phyloP scores from a whole-genome alignment of 306 rosid genomes.

The Gastrolobium bilobum region DNA sequence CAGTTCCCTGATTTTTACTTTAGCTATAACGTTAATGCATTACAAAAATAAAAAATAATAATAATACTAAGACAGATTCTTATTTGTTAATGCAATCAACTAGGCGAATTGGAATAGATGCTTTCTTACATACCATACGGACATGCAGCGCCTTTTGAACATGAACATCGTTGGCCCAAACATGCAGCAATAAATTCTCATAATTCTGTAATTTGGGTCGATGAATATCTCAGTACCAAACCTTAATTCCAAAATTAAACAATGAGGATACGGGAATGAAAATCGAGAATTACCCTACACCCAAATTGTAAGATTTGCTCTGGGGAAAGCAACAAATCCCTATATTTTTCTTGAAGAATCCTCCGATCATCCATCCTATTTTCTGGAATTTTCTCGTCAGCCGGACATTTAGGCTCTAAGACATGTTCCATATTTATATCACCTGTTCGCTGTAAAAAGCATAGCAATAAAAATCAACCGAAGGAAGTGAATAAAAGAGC shows the following conservation, averaged over 20 bases:
- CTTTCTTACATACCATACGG: not conserved
- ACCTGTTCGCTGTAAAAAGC: not conserved
- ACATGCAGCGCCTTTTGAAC: slow-evolving; percentile 32
- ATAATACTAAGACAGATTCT: not conserved
- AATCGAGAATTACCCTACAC: slow-evolving; percentile 7
- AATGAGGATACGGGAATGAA: not conserved
- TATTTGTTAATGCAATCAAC: not conserved
- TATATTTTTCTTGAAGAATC: not conserved
- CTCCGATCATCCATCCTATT: not conserved
- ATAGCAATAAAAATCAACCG: not conserved
- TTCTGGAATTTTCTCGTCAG: not conserved
- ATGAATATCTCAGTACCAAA: not conserved
- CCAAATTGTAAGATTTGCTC: not conserved
- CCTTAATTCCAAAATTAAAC: not conserved
- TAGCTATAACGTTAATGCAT: not conserved
- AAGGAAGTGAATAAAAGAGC: not conserved
- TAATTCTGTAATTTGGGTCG: not conserved
- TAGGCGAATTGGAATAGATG: not conserved
- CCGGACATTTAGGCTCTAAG: slow-evolving; percentile 5
- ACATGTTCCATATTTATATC: not conserved
- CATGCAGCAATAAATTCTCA: slow-evolving; percentile 11
- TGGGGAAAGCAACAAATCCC: not conserved
- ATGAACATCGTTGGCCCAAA: slow-evolving; percentile 11
- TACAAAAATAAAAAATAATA: not conserved
- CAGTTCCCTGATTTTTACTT: slow-evolving; percentile 10